phyloP scores from a whole-genome alignment of 179 eudicot species.

The Amaranthus tricolor region DNA sequence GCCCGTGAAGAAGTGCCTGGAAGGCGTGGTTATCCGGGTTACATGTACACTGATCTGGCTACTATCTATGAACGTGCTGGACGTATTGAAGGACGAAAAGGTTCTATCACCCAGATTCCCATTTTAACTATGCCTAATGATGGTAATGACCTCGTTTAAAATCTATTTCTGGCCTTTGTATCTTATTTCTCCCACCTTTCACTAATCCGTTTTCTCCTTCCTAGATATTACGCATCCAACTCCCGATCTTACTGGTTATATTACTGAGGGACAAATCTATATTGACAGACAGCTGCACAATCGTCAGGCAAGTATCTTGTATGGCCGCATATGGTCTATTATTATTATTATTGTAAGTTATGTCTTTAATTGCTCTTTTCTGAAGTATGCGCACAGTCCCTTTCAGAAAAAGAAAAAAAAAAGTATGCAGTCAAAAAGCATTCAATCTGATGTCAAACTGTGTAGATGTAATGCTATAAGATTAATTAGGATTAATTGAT shows the following conservation, averaged over 20 bases:
- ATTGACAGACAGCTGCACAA: conserved; percentile 96
- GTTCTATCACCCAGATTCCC: conserved; percentile 98
- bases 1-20: conserved; percentile 99
- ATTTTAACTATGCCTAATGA: conserved; percentile 98
- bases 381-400: not conserved
- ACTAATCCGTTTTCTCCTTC: conserved; percentile 14
- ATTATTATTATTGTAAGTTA: no score
- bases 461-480: not conserved
- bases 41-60: conserved; percentile 99
- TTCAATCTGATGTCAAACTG: not conserved
- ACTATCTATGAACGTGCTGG: conserved; percentile 99
- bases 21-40: conserved; percentile 99
- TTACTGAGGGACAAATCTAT: conserved; percentile 97
- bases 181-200: not conserved
- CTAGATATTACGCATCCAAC: conserved; percentile 99
- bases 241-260: conserved; percentile 99
- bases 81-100: conserved; percentile 91
- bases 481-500: not conserved
- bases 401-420: no score
- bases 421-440: no score
- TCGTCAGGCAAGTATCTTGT: conserved; percentile 64
- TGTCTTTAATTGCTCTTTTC: not conserved
- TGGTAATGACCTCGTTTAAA: conserved; percentile 36
- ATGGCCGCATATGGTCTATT: not conserved
- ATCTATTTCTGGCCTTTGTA: not conserved